Percentiles rank a stretch among this genome's conserved stretches.
phyloP scores from a whole-genome alignment of 2,329 filamentous ascomycete genomes.

The Pseudogymnoascus sp. region DNA sequence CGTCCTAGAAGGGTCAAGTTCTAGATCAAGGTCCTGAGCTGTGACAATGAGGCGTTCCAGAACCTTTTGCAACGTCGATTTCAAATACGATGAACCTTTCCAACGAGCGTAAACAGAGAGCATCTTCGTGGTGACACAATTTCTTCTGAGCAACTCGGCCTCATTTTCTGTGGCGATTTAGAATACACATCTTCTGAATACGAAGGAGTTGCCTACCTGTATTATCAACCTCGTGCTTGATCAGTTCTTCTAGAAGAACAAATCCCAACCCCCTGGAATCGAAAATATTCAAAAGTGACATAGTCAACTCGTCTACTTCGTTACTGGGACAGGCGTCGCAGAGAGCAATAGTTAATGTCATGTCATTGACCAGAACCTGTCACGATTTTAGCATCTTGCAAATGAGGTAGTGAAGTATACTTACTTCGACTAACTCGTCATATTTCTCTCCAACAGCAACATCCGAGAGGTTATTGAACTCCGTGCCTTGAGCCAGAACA shows the following conservation, averaged over 20 bases:
- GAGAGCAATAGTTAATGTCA: conserved; percentile 55
- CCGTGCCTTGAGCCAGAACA: conserved; percentile 62
- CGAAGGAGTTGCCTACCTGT: conserved; percentile 40
- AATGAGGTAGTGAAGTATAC: conserved; percentile 14
- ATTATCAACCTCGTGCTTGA: conserved; percentile 61
- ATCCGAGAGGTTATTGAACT: conserved; percentile 62
- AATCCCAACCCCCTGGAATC: conserved; percentile 57
- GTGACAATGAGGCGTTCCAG: conserved; percentile 58
- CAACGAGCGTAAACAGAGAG: conserved; percentile 64
- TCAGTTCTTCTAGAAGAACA: conserved; percentile 55
- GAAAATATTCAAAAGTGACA: conserved; percentile 61
- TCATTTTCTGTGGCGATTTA: conserved; percentile 46
- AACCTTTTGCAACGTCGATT: conserved; percentile 57
- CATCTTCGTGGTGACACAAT: conserved; percentile 66
- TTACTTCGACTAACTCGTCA: conserved; percentile 52
- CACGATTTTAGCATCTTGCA: conserved; percentile 7
- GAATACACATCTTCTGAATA: neutral
- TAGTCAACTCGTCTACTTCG: conserved; percentile 61
- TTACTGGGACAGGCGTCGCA: conserved; percentile 58
- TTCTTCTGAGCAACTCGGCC: conserved; percentile 57
- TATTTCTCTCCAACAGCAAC: conserved; percentile 62
- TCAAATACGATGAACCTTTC: conserved; percentile 58
- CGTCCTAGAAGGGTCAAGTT: conserved; percentile 57
- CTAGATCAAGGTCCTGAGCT: conserved; percentile 58
- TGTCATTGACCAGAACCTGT: conserved; percentile 53